These are phyloP conservation scores for Cornus kousa DNA, from an alignment of 148 eudicot genomes.

Conservation along the genomic window DNA sequence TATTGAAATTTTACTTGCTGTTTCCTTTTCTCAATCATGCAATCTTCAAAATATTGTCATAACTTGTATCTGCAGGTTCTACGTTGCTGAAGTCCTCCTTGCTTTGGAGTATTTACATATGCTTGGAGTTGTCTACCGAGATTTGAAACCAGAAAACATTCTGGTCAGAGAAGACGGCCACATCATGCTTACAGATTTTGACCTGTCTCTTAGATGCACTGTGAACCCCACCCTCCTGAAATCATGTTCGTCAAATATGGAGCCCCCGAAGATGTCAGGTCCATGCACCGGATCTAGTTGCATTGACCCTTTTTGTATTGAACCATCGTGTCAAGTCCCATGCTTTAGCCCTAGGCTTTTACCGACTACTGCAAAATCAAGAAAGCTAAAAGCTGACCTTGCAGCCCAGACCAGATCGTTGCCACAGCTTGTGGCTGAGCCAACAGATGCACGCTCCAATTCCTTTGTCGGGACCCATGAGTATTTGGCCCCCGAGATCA, in stretches of 20 bases:
- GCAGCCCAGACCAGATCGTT: slow-evolving; percentile 46
- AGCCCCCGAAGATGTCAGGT: slow-evolving; percentile 53
- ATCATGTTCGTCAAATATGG: slow-evolving; percentile 11
- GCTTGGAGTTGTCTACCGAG: slow-evolving; percentile 91
- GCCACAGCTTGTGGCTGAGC: slow-evolving; percentile 88
- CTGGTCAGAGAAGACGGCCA: slow-evolving; percentile 91
- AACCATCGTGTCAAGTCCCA: slow-evolving; percentile 73
- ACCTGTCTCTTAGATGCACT: slow-evolving; percentile 79
- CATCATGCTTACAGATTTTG: slow-evolving; percentile 93
- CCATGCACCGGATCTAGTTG: slow-evolving; percentile 70
- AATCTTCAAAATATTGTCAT: not conserved
- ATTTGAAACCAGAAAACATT: slow-evolving; percentile 86
- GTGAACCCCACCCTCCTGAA: slow-evolving; percentile 67
- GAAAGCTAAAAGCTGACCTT: slow-evolving; percentile 47
- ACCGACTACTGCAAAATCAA: slow-evolving; percentile 39
- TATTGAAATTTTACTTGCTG: not conserved
- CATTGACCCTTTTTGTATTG: slow-evolving; percentile 73
- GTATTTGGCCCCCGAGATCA: slow-evolving; percentile 87
- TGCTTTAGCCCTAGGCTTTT: slow-evolving; percentile 75
- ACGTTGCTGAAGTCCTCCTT: slow-evolving; percentile 87
- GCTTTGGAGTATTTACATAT: slow-evolving; percentile 89
- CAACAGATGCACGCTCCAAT: slow-evolving; percentile 83
- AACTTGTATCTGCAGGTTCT: slow-evolving; percentile 52
- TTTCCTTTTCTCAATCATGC: not conserved
- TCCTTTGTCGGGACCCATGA: slow-evolving; percentile 96